These are phyloP conservation scores for Xylaria sp. DNA, from an alignment of 2,329 filamentous ascomycete genomes.

Conservation along the genomic window DNA sequence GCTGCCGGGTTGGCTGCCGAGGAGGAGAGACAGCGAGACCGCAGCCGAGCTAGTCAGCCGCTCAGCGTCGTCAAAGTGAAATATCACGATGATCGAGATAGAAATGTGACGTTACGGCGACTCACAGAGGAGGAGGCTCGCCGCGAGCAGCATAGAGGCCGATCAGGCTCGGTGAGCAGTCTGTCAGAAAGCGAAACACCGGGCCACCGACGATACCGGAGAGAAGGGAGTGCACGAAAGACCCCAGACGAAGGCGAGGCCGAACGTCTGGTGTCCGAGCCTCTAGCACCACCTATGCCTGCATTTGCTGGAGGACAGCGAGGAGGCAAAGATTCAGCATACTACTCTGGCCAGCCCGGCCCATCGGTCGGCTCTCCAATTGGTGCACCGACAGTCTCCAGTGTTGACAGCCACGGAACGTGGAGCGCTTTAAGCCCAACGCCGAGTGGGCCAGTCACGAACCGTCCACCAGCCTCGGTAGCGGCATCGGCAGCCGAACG, in stretches of 20 bases:
- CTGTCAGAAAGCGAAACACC: constrained; percentile 66
- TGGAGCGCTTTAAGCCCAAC: constrained; percentile 65
- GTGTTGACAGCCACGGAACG: constrained; percentile 59
- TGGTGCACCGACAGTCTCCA: constrained; percentile 58
- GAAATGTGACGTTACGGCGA: constrained; percentile 69
- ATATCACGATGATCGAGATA: constrained; percentile 68
- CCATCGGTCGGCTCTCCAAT: constrained; percentile 54
- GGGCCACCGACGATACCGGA: constrained; percentile 60
- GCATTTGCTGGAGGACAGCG: constrained; percentile 63
- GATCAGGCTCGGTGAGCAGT: constrained; percentile 65
- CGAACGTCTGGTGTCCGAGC: constrained; percentile 54
- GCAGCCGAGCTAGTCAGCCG: constrained; percentile 57
- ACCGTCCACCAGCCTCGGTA: constrained; percentile 49
- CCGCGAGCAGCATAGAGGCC: constrained; percentile 52
- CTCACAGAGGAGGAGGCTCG: constrained; percentile 69
- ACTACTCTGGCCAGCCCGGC: constrained; percentile 64
- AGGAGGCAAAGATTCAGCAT: constrained; percentile 67
- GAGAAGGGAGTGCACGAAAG: constrained; percentile 60
- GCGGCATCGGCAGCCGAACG: constrained; percentile 60
- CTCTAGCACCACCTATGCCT: constrained; percentile 65
- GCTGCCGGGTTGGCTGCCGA: constrained; percentile 60
- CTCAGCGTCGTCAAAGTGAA: constrained; percentile 69
- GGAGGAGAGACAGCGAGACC: constrained; percentile 55
- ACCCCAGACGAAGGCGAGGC: constrained; percentile 56
- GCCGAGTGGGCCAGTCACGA: constrained; percentile 54